Evolutionary conservation across 1,284 basidiomycete species (phyloP).

Genomic region (Sanguinoderma infundibulare): DNA sequence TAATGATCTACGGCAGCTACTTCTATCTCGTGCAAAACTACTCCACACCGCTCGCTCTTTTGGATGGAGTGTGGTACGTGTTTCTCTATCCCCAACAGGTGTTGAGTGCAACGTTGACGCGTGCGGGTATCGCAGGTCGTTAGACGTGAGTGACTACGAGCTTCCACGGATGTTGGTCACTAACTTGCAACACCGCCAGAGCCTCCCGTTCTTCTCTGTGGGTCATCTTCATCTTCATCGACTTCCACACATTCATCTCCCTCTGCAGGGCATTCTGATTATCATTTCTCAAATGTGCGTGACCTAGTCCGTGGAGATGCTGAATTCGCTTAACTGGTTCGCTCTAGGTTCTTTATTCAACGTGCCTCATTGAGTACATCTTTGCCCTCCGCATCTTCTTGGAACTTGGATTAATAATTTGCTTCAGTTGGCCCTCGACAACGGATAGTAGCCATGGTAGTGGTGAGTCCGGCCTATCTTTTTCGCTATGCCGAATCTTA

Average conservation of each 20-base stretch:
- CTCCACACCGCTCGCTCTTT: neutral
- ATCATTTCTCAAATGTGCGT: slow-evolving; percentile 2
- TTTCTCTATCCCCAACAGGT: neutral
- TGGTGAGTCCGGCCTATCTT: neutral
- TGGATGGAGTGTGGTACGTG: slow-evolving; percentile 1
- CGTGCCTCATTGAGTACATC: slow-evolving; percentile 1
- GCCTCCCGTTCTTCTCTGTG: neutral
- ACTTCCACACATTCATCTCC: neutral
- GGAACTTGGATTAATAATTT: neutral
- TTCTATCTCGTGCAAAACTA: slow-evolving; percentile 1
- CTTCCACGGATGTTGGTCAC: neutral
- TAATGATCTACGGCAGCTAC: neutral
- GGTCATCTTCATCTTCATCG: neutral
- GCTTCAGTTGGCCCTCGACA: neutral
- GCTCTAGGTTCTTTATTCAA: slow-evolving; percentile 1
- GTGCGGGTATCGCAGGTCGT: neutral
- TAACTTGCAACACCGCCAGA: neutral
- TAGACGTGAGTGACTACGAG: neutral
- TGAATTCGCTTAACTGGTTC: neutral
- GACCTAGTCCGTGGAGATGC: too few species aligned
- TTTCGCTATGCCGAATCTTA: neutral
- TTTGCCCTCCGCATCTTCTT: neutral
- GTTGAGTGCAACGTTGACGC: neutral
- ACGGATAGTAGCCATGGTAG: neutral
- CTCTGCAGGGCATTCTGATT: neutral